Conservation (phyloP, 345 rosid species). For the Tarenaya hassleriana region DNA sequence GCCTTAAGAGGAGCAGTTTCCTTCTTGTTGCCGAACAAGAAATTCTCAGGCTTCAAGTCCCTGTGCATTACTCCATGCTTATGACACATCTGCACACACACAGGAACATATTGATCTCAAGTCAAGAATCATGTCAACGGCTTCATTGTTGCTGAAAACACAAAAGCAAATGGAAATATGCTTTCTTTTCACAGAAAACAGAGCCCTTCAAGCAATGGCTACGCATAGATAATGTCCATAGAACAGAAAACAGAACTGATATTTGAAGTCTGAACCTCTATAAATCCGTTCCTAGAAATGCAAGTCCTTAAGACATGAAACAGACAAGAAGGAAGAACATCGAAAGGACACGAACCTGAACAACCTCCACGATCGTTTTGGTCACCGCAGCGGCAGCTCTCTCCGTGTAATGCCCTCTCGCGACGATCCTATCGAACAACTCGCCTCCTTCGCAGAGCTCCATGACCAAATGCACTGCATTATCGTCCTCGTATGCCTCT, state of each 20-base stretch:
- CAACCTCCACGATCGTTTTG: conserved; percentile 74
- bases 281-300: no score
- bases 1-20: conserved; percentile 68
- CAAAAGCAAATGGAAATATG: no score
- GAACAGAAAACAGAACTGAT: no score
- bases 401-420: conserved; percentile 94
- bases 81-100: conserved; percentile 64
- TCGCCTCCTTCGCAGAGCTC: conserved; percentile 94
- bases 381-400: conserved; percentile 78
- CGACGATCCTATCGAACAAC: conserved; percentile 83
- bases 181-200: no score
- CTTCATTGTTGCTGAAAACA: no score
- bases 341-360: conserved; percentile 46
- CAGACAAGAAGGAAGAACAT: background rate
- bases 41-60: conserved; percentile 90
- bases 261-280: no score
- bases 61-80: conserved; percentile 85
- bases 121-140: background rate
- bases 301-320: no score
- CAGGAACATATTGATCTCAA: conserved; percentile 2
- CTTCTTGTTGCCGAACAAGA: conserved; percentile 75
- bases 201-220: conserved; percentile 6
- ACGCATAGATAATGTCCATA: no score
- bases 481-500: conserved; percentile 78
- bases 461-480: conserved; percentile 93